Percentiles rank a stretch among this genome's conserved stretches.
Conservation (phyloP, 2,329 filamentous ascomycete species). For the Aureobasidium sp. region DNA sequence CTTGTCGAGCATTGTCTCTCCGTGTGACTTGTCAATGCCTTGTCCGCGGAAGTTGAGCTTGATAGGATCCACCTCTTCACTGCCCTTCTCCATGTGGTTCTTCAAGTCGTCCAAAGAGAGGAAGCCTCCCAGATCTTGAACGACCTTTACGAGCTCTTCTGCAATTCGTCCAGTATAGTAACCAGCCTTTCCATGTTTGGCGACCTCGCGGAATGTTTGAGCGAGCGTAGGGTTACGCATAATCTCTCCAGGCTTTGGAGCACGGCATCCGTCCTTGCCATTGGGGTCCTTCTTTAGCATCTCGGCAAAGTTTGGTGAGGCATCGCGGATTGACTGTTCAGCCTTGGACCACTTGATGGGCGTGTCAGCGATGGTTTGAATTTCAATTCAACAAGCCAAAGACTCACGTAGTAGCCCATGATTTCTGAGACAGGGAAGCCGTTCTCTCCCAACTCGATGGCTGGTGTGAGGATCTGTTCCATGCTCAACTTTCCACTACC, state of each 20-base stretch:
- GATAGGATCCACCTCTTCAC: slow-evolving; percentile 77
- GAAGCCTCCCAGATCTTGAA: slow-evolving; percentile 67
- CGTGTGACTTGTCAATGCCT: slow-evolving; percentile 44
- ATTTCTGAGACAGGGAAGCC: slow-evolving; percentile 87
- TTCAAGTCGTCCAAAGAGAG: slow-evolving; percentile 73
- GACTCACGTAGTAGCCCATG: slow-evolving; percentile 58
- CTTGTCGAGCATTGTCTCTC: slow-evolving; percentile 37
- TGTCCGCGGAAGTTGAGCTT: slow-evolving; percentile 71
- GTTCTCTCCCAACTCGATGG: slow-evolving; percentile 76
- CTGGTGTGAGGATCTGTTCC: slow-evolving; percentile 71
- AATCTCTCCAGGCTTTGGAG: slow-evolving; percentile 74
- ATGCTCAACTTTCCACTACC: slow-evolving; percentile 78
- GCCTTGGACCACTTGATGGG: slow-evolving; percentile 59
- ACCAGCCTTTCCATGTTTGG: slow-evolving; percentile 73
- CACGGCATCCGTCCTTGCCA: slow-evolving; percentile 62
- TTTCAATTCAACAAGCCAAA: neutral
- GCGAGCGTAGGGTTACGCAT: slow-evolving; percentile 80
- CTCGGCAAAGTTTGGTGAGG: slow-evolving; percentile 80
- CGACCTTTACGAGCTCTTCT: slow-evolving; percentile 70
- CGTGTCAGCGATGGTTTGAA: slow-evolving; percentile 1
- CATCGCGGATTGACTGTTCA: slow-evolving; percentile 57
- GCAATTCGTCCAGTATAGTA: slow-evolving; percentile 86
- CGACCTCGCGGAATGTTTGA: slow-evolving; percentile 72
- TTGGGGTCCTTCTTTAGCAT: slow-evolving; percentile 73
- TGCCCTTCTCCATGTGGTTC: slow-evolving; percentile 65